Evolutionary conservation across 345 rosid genomes (phyloP).

Genomic region (Eucalyptus paniculata): DNA sequence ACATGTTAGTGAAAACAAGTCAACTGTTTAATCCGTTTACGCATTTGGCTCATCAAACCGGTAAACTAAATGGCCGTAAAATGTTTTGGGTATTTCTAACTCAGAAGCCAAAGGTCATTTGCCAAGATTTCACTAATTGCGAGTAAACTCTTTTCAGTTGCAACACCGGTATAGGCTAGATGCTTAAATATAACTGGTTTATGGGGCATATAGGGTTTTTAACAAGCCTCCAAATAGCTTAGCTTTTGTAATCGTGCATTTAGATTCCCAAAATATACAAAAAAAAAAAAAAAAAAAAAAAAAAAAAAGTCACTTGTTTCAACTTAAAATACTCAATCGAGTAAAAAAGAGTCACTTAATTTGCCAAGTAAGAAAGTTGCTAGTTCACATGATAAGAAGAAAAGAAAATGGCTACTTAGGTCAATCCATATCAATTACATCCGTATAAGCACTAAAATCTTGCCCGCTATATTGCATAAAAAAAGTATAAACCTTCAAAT

Average conservation of each 20-base stretch:
- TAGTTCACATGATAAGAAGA: background rate
- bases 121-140: background rate
- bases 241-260: background rate
- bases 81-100: background rate
- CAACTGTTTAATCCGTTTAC: background rate
- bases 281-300: background rate
- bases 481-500: background rate
- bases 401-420: background rate
- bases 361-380: background rate
- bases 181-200: background rate
- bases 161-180: background rate
- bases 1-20: background rate
- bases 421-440: background rate
- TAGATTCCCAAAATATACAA: too few species aligned
- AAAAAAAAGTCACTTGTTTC: too few species aligned
- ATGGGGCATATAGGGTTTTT: background rate
- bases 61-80: too few species aligned
- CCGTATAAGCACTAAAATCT: too few species aligned
- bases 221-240: background rate
- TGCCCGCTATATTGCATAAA: too few species aligned
- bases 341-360: too few species aligned
- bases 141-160: background rate
- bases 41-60: background rate
- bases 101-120: background rate
- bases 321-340: too few species aligned